phyloP scores from a whole-genome alignment of 805 yeast species.

The Gaillardinia entomophila region DNA sequence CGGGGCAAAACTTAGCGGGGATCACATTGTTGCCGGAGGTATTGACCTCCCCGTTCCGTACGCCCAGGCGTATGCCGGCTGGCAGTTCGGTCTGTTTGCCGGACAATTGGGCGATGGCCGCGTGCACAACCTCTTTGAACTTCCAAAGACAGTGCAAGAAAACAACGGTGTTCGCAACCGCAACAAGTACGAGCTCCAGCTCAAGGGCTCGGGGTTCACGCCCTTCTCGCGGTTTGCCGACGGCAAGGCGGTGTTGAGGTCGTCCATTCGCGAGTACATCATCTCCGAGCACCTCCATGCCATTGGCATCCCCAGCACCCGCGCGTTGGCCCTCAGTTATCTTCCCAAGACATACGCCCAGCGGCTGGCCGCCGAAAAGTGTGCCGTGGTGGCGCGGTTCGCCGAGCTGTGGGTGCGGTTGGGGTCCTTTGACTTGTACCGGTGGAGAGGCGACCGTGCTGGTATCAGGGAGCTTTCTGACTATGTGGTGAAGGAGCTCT shows the following conservation, averaged over 20 bases:
- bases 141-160: conserved; percentile 30
- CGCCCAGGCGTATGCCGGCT: conserved; percentile 91
- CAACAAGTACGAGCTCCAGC: conserved; percentile 57
- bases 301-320: conserved; percentile 79
- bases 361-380: conserved; percentile 64
- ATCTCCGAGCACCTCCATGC: conserved; percentile 77
- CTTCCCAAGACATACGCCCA: conserved; percentile 76
- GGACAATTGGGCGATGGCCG: conserved; percentile 98
- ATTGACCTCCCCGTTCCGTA: conserved; percentile 58
- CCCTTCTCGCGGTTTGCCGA: conserved; percentile 95
- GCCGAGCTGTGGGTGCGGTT: conserved; percentile 83
- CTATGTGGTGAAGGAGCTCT: conserved; percentile 63
- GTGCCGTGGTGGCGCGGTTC: conserved; percentile 81
- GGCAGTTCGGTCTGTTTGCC: conserved; percentile 94
- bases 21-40: conserved; percentile 11
- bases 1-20: conserved; percentile 24
- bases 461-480: conserved; percentile 64
- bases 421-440: conserved; percentile 81
- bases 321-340: conserved; percentile 69
- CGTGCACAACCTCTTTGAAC: conserved; percentile 75
- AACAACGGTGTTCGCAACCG: conserved; percentile 19
- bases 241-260: conserved; percentile 88
- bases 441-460: conserved; percentile 63
- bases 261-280: conserved; percentile 83
- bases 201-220: conserved; percentile 90